Evolutionary conservation across 1,284 basidiomycete genomes (phyloP).

Genomic region (Lignosus rhinocerotis): DNA sequence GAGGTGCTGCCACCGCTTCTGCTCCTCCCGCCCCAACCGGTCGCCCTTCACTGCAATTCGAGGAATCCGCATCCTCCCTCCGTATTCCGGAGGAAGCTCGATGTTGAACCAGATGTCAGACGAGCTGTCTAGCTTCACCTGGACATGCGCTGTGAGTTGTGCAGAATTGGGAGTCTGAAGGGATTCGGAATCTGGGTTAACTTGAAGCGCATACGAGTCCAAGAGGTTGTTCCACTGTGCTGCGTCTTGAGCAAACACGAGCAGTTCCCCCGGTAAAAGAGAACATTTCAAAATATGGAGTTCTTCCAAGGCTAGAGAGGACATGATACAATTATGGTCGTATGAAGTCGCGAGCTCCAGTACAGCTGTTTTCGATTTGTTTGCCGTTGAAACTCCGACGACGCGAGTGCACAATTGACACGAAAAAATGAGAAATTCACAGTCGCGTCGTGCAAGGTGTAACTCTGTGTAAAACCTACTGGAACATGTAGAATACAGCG

Average conservation of each 20-base stretch:
- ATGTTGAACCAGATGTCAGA: conserved; percentile 44
- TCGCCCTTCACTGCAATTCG: conserved; percentile 48
- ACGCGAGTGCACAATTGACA: too few species aligned
- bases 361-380: too few species aligned
- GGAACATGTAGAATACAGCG: too few species aligned
- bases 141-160: conserved; percentile 36
- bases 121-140: conserved; percentile 36
- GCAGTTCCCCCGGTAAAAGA: conserved; percentile 56
- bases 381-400: too few species aligned
- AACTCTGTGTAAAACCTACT: too few species aligned
- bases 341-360: not conserved
- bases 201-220: conserved; percentile 28
- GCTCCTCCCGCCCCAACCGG: conserved; percentile 46
- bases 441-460: too few species aligned
- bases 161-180: not conserved
- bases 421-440: too few species aligned
- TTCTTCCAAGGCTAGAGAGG: conserved; percentile 46
- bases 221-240: conserved; percentile 41
- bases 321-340: not conserved
- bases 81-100: conserved; percentile 30
- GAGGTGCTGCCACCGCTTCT: conserved; percentile 50
- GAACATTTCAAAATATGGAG: conserved; percentile 56
- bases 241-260: conserved; percentile 43
- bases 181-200: conserved; percentile 14
- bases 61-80: not conserved